These are phyloP conservation scores for Fusarium tuaranense DNA, from an alignment of 2,329 filamentous ascomycete species.

Conservation along the genomic window DNA sequence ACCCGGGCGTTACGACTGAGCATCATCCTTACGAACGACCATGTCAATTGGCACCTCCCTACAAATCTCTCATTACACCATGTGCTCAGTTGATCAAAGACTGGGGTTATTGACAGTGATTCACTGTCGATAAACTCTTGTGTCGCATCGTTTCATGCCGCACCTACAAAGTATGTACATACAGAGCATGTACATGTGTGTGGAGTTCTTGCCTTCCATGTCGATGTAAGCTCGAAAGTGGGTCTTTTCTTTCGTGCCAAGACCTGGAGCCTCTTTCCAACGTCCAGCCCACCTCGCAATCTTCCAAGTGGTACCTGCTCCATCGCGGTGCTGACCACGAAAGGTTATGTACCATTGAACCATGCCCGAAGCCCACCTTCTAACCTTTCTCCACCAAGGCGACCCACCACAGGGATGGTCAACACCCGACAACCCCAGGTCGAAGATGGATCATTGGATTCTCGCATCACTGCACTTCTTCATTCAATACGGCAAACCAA, in stretches of 20 bases:
- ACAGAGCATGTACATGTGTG: too few species aligned
- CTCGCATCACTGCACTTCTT: not conserved
- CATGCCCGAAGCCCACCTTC: not conserved
- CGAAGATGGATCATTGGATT: not conserved
- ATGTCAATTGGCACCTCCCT: not conserved
- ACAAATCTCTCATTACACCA: not conserved
- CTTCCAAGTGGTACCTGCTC: not conserved
- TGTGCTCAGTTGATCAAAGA: not conserved
- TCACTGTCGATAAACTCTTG: not conserved
- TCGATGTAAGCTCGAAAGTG: too few species aligned
- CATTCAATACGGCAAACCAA: not conserved
- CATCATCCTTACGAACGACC: not conserved
- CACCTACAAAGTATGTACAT: too few species aligned
- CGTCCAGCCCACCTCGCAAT: not conserved
- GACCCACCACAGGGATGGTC: too few species aligned
- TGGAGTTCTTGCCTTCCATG: too few species aligned
- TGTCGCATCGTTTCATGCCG: not conserved
- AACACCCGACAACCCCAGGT: not conserved
- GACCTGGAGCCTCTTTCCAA: not conserved
- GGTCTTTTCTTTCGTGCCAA: not conserved
- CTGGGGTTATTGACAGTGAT: not conserved
- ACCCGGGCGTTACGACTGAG: not conserved
- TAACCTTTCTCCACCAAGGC: too few species aligned
- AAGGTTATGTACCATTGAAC: not conserved
- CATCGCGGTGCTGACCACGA: not conserved